A percentile compares a stretch with the other conserved stretches of the same genome.
These are phyloP conservation scores for Knufia petricola DNA, from an alignment of 2,329 filamentous ascomycete species.

Conservation along the genomic window DNA sequence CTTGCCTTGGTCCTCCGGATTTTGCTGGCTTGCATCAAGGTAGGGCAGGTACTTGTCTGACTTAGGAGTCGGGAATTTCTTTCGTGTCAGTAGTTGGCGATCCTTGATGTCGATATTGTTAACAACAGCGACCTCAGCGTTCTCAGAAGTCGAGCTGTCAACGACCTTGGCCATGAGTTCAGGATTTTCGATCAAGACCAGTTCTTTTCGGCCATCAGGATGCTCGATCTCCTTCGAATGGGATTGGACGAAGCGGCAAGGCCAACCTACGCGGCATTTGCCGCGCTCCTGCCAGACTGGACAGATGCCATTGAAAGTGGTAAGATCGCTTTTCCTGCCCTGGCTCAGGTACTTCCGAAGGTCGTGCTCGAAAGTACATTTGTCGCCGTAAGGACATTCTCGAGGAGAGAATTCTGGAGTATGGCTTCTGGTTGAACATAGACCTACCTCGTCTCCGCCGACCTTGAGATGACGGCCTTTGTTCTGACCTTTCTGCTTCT, in stretches of 20 bases:
- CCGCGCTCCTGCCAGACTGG: constrained; percentile 71
- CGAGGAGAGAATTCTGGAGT: constrained; percentile 70
- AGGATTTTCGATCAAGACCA: constrained; percentile 56
- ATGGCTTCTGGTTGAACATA: constrained; percentile 66
- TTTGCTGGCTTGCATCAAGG: constrained; percentile 55
- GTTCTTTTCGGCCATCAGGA: constrained; percentile 72
- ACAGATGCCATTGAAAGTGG: constrained; percentile 66
- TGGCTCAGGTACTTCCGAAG: constrained; percentile 75
- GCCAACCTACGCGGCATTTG: constrained; percentile 77
- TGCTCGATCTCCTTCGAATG: constrained; percentile 73
- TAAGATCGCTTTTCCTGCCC: constrained; percentile 70
- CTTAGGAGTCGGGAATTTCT: constrained; percentile 59
- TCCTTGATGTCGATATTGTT: constrained; percentile 62
- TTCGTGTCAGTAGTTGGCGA: constrained; percentile 67
- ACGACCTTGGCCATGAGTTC: constrained; percentile 19
- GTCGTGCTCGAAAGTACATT: constrained; percentile 75
- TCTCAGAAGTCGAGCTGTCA: constrained; percentile 15
- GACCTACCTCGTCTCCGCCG: constrained; percentile 63
- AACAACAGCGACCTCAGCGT: constrained; percentile 53
- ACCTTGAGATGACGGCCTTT: constrained; percentile 70
- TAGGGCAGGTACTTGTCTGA: constrained; percentile 69
- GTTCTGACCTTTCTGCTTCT: constrained; percentile 67
- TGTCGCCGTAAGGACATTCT: constrained; percentile 66
- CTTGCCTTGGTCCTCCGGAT: constrained; percentile 24
- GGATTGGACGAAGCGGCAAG: constrained; percentile 79